These are phyloP conservation scores for Salix dunnii DNA, from an alignment of 345 rosid species.

Conservation along the genomic window DNA sequence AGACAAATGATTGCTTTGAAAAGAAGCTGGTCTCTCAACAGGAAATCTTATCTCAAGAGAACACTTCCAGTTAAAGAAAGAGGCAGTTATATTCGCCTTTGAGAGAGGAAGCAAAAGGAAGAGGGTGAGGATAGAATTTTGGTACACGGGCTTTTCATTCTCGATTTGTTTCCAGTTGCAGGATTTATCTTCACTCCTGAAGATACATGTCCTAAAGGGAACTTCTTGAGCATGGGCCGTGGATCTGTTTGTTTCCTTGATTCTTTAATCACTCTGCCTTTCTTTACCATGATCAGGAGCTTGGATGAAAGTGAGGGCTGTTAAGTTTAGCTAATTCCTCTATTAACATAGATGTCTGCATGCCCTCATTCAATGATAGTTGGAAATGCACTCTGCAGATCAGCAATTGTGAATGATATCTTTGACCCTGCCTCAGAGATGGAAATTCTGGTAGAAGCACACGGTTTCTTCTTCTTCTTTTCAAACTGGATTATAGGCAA, in stretches of 20 bases:
- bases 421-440: not conserved
- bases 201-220: not conserved
- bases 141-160: not conserved
- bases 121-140: not conserved
- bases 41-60: conserved; percentile 64
- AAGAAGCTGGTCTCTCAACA: conserved; percentile 69
- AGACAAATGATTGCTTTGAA: conserved; percentile 39
- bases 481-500: not conserved
- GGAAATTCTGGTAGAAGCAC: not conserved
- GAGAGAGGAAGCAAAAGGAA: conserved; percentile 9
- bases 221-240: not conserved
- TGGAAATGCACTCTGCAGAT: not conserved
- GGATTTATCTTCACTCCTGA: not conserved
- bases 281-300: no score
- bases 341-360: no score
- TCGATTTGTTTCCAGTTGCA: not conserved
- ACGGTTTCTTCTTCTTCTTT: not conserved
- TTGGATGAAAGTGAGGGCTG: no score
- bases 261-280: not conserved
- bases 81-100: conserved; percentile 75
- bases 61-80: conserved; percentile 44
- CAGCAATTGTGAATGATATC: not conserved
- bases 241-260: not conserved
- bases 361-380: no score
- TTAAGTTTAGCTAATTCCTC: no score